Base-by-base conservation (phyloP, 306 rosid genomes). In the Castanospermum australe region DNA sequence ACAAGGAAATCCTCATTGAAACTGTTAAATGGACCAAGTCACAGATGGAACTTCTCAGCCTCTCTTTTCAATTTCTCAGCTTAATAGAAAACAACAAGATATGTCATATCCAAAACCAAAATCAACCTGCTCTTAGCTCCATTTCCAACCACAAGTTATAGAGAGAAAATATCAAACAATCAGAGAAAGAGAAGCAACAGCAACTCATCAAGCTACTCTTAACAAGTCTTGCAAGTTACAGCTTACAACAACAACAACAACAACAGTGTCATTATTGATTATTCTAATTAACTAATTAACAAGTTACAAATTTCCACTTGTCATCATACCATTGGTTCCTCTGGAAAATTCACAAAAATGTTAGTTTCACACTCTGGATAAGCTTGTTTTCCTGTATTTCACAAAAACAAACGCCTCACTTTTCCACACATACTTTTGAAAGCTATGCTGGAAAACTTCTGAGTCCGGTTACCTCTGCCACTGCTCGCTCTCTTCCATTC, bases 281-380 rank as follows among this genome's bases (percentile, higher is more conserved):
- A 28, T 1, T 28, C n/a, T 28, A 28, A 3, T 28, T 28, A 28
- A 28, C 1, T 3, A 28, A 28, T 28, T 32, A 55, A 9, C 33
- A 22, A 22, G 33, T 28, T 2, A 10, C 17, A 36, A 0, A 9
- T 5, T 0, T 13, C 79, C 85, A 84, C 79, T 83, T 90, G 94
- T 75, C 90, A n/a, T 14, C 0, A 42, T 6, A 1, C n/a, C 59
- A 88, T 6, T 30, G 88, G 86, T 20, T 73, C 60, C 15, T 3
- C n/a, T 5, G 20, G 20, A 45, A 62, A 48, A 75, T 54, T 38
- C 50, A 14, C 65, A 74, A 81, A 66, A 80, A 15, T 22, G 61
- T 62, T 69, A 17, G 24, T 79, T 75, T 79, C 68, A 85, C 78
- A 56, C 73, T 30, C 74, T 39, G 98, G 98, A 94, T 94, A 94